Conservation (phyloP, 2,329 filamentous ascomycete species). For the Neonectria sp. region DNA sequence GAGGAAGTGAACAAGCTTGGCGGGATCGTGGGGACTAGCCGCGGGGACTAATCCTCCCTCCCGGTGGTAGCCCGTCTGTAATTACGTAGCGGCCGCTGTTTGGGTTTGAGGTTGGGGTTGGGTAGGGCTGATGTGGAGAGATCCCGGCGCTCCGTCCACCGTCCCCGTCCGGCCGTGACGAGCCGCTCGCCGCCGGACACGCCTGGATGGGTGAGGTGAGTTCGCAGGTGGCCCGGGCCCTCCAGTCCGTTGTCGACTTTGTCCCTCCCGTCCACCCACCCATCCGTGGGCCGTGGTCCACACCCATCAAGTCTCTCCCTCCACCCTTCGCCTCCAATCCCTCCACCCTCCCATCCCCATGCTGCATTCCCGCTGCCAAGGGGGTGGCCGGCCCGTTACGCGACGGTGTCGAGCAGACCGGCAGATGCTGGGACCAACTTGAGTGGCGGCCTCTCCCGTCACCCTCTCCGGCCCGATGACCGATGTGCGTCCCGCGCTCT, state of each 20-base stretch:
- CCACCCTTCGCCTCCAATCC: slow-evolving; percentile 6
- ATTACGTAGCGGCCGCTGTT: slow-evolving; percentile 25
- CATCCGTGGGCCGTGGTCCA: background rate
- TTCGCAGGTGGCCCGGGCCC: slow-evolving; percentile 15
- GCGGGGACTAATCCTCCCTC: slow-evolving; percentile 28
- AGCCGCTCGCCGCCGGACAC: slow-evolving; percentile 22
- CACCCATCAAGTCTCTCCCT: slow-evolving; percentile 1
- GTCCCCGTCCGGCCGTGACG: slow-evolving; percentile 22
- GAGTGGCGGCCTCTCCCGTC: slow-evolving; percentile 1
- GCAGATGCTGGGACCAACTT: slow-evolving; percentile 9
- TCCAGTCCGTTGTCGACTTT: slow-evolving; percentile 6
- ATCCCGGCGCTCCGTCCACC: slow-evolving; percentile 27
- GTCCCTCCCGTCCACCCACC: slow-evolving; percentile 17
- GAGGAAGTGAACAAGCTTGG: slow-evolving; percentile 16
- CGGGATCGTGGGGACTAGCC: slow-evolving; percentile 30
- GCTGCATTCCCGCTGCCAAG: slow-evolving; percentile 28
- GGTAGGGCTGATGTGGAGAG: slow-evolving; percentile 37
- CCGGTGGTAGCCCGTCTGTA: slow-evolving; percentile 13
- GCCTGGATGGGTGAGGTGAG: slow-evolving; percentile 17
- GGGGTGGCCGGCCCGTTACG: slow-evolving; percentile 11
- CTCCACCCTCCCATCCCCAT: slow-evolving; percentile 19
- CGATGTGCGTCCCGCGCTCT: slow-evolving; percentile 19
- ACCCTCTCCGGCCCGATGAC: slow-evolving; percentile 18
- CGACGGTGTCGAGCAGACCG: slow-evolving; percentile 16
- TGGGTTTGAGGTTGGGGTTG: slow-evolving; percentile 20